A percentile compares a stretch with the other conserved stretches of the same genome.
phyloP scores from a whole-genome alignment of 1,284 basidiomycete genomes.

The Ustilago esculenta region DNA sequence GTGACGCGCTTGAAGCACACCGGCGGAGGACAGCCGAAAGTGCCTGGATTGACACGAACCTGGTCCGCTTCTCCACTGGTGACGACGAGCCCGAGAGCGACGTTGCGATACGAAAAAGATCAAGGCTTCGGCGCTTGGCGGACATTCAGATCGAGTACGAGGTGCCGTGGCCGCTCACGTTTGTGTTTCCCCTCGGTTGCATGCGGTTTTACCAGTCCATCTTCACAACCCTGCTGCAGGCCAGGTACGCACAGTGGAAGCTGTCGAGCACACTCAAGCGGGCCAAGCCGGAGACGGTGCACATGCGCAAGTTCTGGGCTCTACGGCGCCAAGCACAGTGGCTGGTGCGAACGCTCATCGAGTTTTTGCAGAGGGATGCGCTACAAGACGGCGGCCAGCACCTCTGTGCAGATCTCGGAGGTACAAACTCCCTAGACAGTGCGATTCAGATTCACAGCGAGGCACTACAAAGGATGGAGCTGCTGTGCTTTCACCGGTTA shows the following conservation, averaged over 20 bases:
- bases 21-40: not conserved
- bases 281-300: slow-evolving; percentile 28
- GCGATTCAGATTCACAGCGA: slow-evolving; percentile 22
- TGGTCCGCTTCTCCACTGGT: slow-evolving; percentile 20
- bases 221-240: slow-evolving; percentile 38
- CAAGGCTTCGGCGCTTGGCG: slow-evolving; percentile 22
- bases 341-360: slow-evolving; percentile 35
- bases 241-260: slow-evolving; percentile 32
- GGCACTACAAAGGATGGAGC: slow-evolving; percentile 21
- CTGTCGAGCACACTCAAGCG: slow-evolving; percentile 27
- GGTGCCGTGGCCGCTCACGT: slow-evolving; percentile 43
- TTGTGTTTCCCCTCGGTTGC: slow-evolving; percentile 21
- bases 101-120: slow-evolving; percentile 17
- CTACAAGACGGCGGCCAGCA: slow-evolving; percentile 10
- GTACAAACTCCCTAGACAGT: slow-evolving; percentile 22
- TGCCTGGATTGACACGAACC: slow-evolving; percentile 40
- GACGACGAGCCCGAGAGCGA: slow-evolving; percentile 14
- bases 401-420: slow-evolving; percentile 15
- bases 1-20: slow-evolving; percentile 24
- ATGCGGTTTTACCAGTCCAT: slow-evolving; percentile 36
- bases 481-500: slow-evolving; percentile 33
- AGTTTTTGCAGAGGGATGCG: slow-evolving; percentile 31
- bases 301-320: slow-evolving; percentile 43
- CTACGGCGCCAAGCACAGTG: slow-evolving; percentile 37
- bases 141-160: slow-evolving; percentile 38